A percentile compares a stretch with the other conserved stretches of the same genome.
Evolutionary conservation across 1,284 basidiomycete genomes (phyloP).

Genomic region (Rhodotorula sp.): DNA sequence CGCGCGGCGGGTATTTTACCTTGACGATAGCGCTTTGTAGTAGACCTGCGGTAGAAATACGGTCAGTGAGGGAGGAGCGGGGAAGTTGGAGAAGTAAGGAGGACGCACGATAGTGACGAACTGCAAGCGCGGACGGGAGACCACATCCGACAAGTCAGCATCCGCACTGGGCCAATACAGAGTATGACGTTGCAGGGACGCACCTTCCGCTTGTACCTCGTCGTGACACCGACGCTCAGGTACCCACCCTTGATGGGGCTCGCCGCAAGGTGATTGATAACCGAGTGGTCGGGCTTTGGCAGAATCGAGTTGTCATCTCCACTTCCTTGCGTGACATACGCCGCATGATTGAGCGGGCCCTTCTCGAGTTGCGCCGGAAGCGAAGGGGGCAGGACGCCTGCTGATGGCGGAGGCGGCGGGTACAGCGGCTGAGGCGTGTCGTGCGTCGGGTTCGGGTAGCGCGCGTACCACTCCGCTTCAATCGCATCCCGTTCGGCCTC

Average conservation of each 20-base stretch:
- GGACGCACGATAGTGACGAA: constrained; percentile 39
- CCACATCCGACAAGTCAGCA: neutral
- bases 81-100: neutral
- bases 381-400: constrained; percentile 65
- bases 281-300: constrained; percentile 90
- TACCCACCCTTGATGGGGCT: constrained; percentile 94
- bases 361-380: constrained; percentile 90
- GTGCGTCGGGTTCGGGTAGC: constrained; percentile 9
- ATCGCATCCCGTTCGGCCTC: constrained; percentile 42
- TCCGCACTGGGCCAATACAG: too few relatives aligned
- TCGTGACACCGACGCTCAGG: constrained; percentile 88
- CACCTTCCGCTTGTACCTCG: constrained; percentile 89
- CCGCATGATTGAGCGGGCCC: constrained; percentile 74
- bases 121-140: too few relatives aligned
- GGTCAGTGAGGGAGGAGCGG: too few relatives aligned
- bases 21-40: constrained; percentile 35
- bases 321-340: constrained; percentile 44
- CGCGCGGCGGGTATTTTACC: neutral
- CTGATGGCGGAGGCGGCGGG: constrained; percentile 25
- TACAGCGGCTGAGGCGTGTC: constrained; percentile 16
- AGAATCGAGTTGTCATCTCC: constrained; percentile 90
- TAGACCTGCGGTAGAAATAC: constrained; percentile 22
- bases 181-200: constrained; percentile 24
- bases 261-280: constrained; percentile 92
- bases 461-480: constrained; percentile 35